Conservation (phyloP, 345 rosid species). For the Pistacia integerrima region DNA sequence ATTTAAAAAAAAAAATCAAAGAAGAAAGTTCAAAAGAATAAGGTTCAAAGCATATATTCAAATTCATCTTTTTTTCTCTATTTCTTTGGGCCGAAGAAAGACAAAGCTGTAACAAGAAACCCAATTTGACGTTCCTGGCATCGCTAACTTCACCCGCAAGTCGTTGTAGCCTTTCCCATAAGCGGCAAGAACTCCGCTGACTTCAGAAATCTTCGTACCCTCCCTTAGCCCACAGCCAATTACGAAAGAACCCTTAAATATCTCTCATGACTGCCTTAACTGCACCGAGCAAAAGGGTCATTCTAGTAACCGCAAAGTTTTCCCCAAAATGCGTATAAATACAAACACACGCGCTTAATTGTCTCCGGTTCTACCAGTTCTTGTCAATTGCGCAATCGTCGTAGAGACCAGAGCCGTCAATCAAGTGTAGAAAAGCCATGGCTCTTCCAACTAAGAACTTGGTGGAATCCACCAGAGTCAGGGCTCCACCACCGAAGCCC, state of each 20-base stretch:
- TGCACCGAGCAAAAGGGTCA: background rate
- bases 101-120: background rate
- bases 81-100: slow-evolving; percentile 45
- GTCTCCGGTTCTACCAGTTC: slow-evolving; percentile 5
- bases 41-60: background rate
- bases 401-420: background rate
- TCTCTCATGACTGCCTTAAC: background rate
- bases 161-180: background rate
- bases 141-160: background rate
- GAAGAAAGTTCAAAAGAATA: background rate
- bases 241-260: background rate
- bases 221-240: background rate
- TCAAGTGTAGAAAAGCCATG: slow-evolving; percentile 4
- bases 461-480: slow-evolving; percentile 25
- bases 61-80: background rate
- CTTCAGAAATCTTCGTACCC: background rate
- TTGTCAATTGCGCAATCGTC: background rate
- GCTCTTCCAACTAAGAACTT: background rate
- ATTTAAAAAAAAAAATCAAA: too few relatives aligned
- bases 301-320: background rate
- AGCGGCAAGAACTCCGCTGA: background rate
- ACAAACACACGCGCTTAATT: too few relatives aligned
- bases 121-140: slow-evolving; percentile 6
- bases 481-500: background rate
- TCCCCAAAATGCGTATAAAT: background rate